Base-by-base conservation (phyloP, 2,329 filamentous ascomycete genomes). In the Microcera coccophila region DNA sequence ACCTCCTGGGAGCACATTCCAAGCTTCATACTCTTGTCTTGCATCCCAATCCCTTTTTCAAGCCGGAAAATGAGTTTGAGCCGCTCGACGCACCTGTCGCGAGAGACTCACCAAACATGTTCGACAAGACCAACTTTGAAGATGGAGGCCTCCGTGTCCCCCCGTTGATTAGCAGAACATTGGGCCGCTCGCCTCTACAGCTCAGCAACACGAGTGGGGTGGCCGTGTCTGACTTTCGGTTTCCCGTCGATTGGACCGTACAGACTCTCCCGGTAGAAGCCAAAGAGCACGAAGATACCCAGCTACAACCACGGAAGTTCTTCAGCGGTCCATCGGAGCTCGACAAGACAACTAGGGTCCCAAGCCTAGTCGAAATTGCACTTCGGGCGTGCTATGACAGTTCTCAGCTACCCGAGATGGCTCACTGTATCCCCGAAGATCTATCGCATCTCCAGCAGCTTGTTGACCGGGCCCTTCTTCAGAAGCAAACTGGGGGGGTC, bases 1-100 rank as follows among this genome's bases (percentile, higher is more conserved):
- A 75, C 18, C 67, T 87, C 2, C 61, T 85, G 16, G 62, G 66
- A 22, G 57, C 62, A 9, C 58, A 63, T 1, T 62, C 67, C 35
- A 71, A 69, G 16, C 66, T 85, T n/a, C 59, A 62, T 11, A 69
- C 70, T 4, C 62, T 87, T n/a, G 69, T 68, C 19, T 52, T 83
- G 3, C 74, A 79, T 42, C 82, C 83, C 1, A 88, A 87, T 54
- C 78, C 79, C 0, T 82, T 85, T 46, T 67, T 75, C 42, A 64
- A 73, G 39, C 71, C 73, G 9, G 57, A 59, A 2, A 20, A 39
- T 21, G 39, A 31, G 4, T 11, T 49, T 5, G 41, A 50, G 29
- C 20, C 29, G 22, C 7, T 10, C n/a, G 22, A 26, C 22, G 22
- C 22, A 7, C n/a, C n/a, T n/a, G 11, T 8, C 5, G 40, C 48